Conservation (phyloP, 2,329 filamentous ascomycete genomes). For the Thermothelomyces thermophilus region DNA sequence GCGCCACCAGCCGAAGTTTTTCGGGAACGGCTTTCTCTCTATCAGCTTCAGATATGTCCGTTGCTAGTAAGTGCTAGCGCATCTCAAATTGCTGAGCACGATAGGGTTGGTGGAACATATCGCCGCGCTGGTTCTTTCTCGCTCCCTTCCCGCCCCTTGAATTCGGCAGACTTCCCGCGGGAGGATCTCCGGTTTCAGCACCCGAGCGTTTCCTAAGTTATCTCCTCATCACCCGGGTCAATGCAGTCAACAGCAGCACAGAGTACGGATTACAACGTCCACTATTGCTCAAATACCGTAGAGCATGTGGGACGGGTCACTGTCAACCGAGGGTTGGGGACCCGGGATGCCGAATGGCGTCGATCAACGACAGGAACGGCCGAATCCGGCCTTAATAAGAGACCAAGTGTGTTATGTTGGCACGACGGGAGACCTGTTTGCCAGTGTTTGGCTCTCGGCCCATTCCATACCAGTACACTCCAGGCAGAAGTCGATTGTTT, state of each 20-base stretch:
- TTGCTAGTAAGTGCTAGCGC: background rate
- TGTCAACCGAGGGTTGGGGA: background rate
- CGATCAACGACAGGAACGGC: too few relatives aligned
- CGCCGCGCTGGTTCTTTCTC: too few relatives aligned
- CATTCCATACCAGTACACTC: background rate
- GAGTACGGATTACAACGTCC: too few relatives aligned
- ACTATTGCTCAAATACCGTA: background rate
- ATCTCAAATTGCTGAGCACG: background rate
- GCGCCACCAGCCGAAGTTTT: too few relatives aligned
- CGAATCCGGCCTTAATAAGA: too few relatives aligned
- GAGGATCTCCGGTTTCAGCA: slow-evolving; percentile 12
- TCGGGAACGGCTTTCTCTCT: slow-evolving; percentile 19
- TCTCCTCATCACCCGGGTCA: background rate
- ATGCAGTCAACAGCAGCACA: slow-evolving; percentile 1
- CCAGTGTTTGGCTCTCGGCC: background rate
- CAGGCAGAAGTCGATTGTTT: slow-evolving; percentile 7
- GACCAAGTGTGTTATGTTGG: too few relatives aligned
- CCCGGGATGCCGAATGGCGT: too few relatives aligned
- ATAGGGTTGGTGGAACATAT: too few relatives aligned
- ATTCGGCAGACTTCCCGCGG: background rate
- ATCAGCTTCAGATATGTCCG: background rate
- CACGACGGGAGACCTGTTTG: background rate
- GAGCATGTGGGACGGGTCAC: background rate
- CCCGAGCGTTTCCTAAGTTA: background rate
- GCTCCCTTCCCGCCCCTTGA: background rate